Evolutionary conservation across 108 stramenopile species (phyloP).

Genomic region (Nitzschia inconspicua): DNA sequence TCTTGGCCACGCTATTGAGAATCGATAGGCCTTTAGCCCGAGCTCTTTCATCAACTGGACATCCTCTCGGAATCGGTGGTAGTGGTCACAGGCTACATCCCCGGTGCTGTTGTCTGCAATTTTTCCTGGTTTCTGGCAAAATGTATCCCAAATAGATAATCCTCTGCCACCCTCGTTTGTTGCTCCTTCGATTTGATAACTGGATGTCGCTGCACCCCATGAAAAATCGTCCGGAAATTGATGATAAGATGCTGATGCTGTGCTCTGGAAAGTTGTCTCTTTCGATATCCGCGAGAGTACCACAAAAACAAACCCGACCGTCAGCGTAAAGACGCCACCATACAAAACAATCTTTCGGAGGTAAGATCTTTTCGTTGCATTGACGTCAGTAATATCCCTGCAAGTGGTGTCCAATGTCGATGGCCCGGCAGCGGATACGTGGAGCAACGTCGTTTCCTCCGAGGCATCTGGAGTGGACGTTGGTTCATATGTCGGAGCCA

Average conservation of each 20-base stretch:
- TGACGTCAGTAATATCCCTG: no score
- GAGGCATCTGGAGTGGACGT: no score
- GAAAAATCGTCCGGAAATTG: constrained; percentile 48
- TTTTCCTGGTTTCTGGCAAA: constrained; percentile 34
- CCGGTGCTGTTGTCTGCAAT: constrained; percentile 75
- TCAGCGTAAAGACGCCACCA: no score
- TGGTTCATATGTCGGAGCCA: no score
- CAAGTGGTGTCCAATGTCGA: no score
- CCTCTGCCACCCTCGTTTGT: constrained; percentile 75
- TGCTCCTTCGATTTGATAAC: constrained; percentile 92
- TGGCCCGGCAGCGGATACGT: no score
- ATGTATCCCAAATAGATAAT: constrained; percentile 91
- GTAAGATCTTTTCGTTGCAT: no score
- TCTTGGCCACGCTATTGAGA: constrained; percentile 90
- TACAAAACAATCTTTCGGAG: no score
- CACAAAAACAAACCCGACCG: no score
- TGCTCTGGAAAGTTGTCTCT: no score
- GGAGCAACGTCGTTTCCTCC: no score
- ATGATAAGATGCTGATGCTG: constrained; percentile 5
- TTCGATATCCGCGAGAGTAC: no score
- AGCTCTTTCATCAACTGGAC: constrained; percentile 72
- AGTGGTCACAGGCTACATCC: constrained; percentile 87
- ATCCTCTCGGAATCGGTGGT: constrained; percentile 83
- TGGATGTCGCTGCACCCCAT: constrained; percentile 90
- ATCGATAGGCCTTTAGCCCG: constrained; percentile 88